Base-by-base conservation (phyloP, 2,329 filamentous ascomycete genomes). In the Ophiostoma himal-ulmi region DNA sequence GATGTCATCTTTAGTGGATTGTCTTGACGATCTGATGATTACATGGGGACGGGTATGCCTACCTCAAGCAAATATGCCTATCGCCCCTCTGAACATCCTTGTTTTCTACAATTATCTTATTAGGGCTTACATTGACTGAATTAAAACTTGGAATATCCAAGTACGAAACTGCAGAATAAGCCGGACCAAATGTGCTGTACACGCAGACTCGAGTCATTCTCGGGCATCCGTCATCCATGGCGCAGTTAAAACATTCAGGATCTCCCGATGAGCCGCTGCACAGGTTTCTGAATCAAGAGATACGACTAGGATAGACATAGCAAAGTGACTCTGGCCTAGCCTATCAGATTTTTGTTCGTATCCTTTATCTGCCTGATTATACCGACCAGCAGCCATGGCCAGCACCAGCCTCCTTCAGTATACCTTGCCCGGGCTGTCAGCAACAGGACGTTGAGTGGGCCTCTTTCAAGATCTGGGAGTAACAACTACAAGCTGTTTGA, bases 1-100 rank as follows among this genome's bases (percentile, higher is more conserved):
- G 44, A 48, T 48, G 44, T 48, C 44, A 48, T 26, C 52, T 57
- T 3, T 11, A 57, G 60, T 69, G 10, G 68, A 69, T 41, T 57
- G 68, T 60, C 57, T 11, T 69, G 68, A 37, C 39, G 39, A 65
- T 69, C 17, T 65, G 39, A 3, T 39, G 39, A 13, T 65, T 65
- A 30, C 52, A 30, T n/a, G 62, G 26, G 26, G 26, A 22, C n/a
- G 22, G n/a, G n/a, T 57, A 57, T 57, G 52, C 52, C 52, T 57
- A 26, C 52, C 52, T 57, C 52, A 10, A 57, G 30, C 52, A 26
- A 57, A 57, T 57, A 57, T 57, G 52, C 52, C 52, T 30, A 10
- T 22, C 52, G 52, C 52, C 52, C 52, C n/a, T 57, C 52, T 26
- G 6, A 22, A 57, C 30, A 22, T 26, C 22, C n/a, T 26, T 57